Conservation (phyloP, 164 flowering plant genomes). For the Buxus sempervirens region DNA sequence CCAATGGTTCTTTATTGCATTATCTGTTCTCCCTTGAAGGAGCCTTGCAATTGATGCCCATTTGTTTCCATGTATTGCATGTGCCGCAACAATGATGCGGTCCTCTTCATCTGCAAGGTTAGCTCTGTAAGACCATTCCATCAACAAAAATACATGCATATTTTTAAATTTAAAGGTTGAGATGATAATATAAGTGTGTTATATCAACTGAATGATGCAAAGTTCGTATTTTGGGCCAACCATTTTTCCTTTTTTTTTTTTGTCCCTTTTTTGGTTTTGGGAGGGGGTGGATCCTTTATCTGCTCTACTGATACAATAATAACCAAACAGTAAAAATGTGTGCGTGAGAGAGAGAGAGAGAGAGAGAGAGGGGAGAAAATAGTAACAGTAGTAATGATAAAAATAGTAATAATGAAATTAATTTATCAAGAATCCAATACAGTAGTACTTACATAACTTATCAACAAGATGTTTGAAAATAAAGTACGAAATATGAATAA, state of each 20-base stretch:
- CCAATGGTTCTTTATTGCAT: conserved; percentile 95
- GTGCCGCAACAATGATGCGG: conserved; percentile 59
- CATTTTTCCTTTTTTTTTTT: no score
- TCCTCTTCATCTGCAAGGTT: conserved; percentile 79
- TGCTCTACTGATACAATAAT: no score
- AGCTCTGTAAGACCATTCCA: conserved; percentile 11
- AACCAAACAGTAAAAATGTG: no score
- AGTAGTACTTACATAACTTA: background rate
- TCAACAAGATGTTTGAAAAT: background rate
- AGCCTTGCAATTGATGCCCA: conserved; percentile 89
- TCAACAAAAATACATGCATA: background rate
- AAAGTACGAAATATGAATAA: no score
- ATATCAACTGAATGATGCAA: background rate
- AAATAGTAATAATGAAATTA: no score
- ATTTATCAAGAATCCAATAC: background rate
- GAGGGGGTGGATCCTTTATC: no score
- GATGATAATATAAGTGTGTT: background rate
- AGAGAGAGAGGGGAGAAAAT: no score
- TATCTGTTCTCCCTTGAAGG: conserved; percentile 85
- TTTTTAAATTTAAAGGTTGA: background rate
- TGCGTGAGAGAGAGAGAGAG: no score
- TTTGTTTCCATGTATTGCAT: conserved; percentile 85
- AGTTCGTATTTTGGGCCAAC: no score
- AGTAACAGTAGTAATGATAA: no score
- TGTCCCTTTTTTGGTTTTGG: no score